Base-by-base conservation (phyloP, 176 grass and related monocot species). In the Eragrostis nindensis region DNA sequence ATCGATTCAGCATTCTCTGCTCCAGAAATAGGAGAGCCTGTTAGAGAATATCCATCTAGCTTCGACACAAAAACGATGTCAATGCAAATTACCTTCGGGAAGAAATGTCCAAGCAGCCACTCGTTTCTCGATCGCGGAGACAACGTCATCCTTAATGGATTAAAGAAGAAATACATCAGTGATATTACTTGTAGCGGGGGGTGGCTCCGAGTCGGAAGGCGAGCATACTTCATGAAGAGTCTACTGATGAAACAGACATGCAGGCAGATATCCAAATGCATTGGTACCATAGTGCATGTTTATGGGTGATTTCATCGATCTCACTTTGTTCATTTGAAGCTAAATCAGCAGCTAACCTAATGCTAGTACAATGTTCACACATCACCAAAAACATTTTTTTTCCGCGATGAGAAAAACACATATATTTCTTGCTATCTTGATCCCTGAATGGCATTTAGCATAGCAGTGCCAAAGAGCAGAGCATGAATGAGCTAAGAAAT, bases 21-120 rank as follows among this genome's bases (percentile, higher is more conserved):
- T 62, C 6, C 10, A 79, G 21, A 69, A 45, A 19, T 11, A 8
- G 26, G 16, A 14, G 43, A 44, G n/a, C 8, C 24, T 61, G 47
- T 74, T 52, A 88, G n/a, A 84, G 4, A 70, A 67, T 22, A 39
- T 25, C 22, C 59, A 50, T 65, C 11, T 44, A 79, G 21, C 39
- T 64, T 46, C 12, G 11, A 14, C 32, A 74, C 27, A n/a, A 19
- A 69, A 66, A 68, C 39, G 32, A 67, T 42, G 38, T 46, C 13
- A 21, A 16, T 2, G 22, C 25, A 39, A 65, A 29, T 39, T 87
- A 91, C 92, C 92, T 92, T 94, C 83, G 3, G 92, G 92, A 29
- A 94, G 92, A 80, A 94, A 94, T 21, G 89, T 94, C 92, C 92
- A 94, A 73, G 87, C 75, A 68, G 92, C 89, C 55, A 94, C 82